Percentiles rank a stretch among this genome's conserved stretches.
Conservation (phyloP, 2,329 filamentous ascomycete genomes). For the Podosphaera fusca region DNA sequence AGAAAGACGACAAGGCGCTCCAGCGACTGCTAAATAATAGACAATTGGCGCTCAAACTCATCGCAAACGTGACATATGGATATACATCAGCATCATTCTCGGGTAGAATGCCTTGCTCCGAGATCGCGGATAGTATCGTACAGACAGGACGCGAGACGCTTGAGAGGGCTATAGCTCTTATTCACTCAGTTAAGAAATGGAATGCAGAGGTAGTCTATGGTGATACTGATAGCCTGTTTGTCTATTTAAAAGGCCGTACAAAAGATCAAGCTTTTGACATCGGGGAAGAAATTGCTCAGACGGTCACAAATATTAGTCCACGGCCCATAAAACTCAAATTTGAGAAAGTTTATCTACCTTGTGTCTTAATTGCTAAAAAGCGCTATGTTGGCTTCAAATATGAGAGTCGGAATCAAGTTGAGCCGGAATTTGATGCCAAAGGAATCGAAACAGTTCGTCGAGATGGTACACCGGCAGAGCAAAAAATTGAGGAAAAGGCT, state of each 20-base stretch:
- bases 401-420: constrained; percentile 48
- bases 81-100: constrained; percentile 96
- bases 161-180: constrained; percentile 77
- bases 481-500: constrained; percentile 87
- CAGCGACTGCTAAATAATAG: constrained; percentile 81
- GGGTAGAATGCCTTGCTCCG: constrained; percentile 89
- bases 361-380: constrained; percentile 85
- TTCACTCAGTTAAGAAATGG: constrained; percentile 74
- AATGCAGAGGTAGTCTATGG: constrained; percentile 93
- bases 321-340: constrained; percentile 89
- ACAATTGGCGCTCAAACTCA: constrained; percentile 79
- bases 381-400: constrained; percentile 97
- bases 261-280: constrained; percentile 77
- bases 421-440: constrained; percentile 89
- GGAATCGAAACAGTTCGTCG: constrained; percentile 93
- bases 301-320: constrained; percentile 75
- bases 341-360: constrained; percentile 94
- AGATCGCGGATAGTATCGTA: constrained; percentile 95
- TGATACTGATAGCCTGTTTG: constrained; percentile 87
- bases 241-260: constrained; percentile 70
- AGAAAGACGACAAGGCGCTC: constrained; percentile 67
- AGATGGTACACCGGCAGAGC: constrained; percentile 83
- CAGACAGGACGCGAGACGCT: constrained; percentile 88
- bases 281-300: constrained; percentile 73
- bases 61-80: constrained; percentile 97